phyloP scores from a whole-genome alignment of 306 rosid genomes.

The Cucurbita maxima region DNA sequence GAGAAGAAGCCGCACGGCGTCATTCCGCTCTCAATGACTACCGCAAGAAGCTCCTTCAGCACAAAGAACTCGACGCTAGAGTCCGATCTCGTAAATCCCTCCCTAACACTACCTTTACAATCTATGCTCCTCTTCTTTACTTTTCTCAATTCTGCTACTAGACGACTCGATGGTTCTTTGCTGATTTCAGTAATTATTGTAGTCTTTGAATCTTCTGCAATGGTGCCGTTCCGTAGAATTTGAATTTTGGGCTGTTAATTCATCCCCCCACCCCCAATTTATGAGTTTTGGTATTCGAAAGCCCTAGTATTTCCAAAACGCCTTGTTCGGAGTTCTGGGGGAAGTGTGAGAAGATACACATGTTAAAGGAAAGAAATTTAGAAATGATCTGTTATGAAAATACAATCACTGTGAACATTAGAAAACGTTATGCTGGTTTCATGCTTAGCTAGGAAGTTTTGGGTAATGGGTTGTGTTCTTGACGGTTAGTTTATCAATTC shows the following conservation, averaged over 20 bases:
- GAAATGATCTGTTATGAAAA: background rate
- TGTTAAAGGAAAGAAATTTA: background rate
- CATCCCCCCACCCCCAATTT: too few relatives aligned
- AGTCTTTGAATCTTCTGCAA: background rate
- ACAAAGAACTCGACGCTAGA: constrained; percentile 76
- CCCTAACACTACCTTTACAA: background rate
- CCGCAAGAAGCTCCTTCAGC: constrained; percentile 73
- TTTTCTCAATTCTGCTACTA: background rate
- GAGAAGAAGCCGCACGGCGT: constrained; percentile 59
- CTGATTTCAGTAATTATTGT: background rate
- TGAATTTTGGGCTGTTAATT: too few relatives aligned
- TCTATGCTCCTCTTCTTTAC: background rate
- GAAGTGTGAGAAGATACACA: background rate
- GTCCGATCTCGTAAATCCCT: constrained; percentile 64
- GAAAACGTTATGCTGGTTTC: background rate
- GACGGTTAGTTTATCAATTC: background rate
- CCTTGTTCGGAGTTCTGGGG: background rate
- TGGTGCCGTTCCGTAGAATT: background rate
- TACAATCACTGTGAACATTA: background rate
- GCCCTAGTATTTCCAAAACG: background rate
- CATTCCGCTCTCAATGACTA: constrained; percentile 50
- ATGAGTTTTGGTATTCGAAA: background rate
- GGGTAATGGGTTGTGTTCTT: background rate
- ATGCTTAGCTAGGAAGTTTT: background rate
- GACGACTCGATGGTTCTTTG: background rate